Evolutionary conservation across 805 yeast species (phyloP), one percentile per base, ranked within the genome.

Genomic region (Grigorovia transvaalensis): DNA sequence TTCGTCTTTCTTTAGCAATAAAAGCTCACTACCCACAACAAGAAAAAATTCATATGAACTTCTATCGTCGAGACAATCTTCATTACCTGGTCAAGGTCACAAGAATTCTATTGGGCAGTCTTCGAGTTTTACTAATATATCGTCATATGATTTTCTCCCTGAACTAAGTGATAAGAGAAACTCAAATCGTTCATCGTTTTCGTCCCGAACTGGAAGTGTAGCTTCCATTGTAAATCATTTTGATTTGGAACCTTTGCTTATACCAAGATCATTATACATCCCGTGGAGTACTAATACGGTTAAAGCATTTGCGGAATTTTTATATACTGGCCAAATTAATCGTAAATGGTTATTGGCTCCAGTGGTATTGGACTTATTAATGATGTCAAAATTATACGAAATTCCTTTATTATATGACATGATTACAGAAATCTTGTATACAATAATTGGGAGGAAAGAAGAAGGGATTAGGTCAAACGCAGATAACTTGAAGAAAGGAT

Each of bases 321-420:
- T 86, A 51, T 84, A 82, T 59, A 85, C 90, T 5, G 95, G 93
- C 1, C 89, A 85, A 64, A 78, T 86, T 20, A 88, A 88, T 27
- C 79, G 82, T 50, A 82, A 78, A 58, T 85, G 91, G 91, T 67
- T 74, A n/a, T 66, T 85, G 43, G 71, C 78, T 1, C 91, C 93
- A 0, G 81, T 85, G 0, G 77, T 85, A 0, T 71, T 84, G 43
- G 88, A 84, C 56, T 73, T 81, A 47, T 70, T 85, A 56, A 64
- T 81, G 38, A 73, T 82, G 59, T 75, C 90, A 2, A 82, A 82
- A 57, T 74, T 79, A 54, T 84, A 81, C 60, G 83, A 82, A 54
- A 74, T 85, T 23, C 90, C 91, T 2, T 67, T 85, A 49, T 69
- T 86, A 29, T 83, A 82, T 62, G 88, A 84, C 59, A 71, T 85